Evolutionary conservation across 306 rosid species (phyloP).

Genomic region (Clitoria ternatea): DNA sequence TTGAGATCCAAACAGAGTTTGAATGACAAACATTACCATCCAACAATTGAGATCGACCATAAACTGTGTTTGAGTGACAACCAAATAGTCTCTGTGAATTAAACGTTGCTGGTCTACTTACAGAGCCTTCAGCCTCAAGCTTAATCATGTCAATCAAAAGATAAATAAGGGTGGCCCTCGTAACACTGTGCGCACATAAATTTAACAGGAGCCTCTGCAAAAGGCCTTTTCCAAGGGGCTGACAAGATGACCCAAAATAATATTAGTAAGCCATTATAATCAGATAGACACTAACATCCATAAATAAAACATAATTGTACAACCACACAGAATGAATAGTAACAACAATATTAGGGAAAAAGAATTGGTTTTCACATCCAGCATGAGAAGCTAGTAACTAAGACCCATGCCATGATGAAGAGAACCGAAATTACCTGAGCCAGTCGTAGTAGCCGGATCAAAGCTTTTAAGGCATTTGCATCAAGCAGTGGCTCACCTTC

Average conservation of each 20-base stretch:
- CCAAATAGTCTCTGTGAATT: slow-evolving; percentile 94
- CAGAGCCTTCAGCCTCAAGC: slow-evolving; percentile 75
- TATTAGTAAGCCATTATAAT: slow-evolving; percentile 17
- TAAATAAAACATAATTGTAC: not conserved
- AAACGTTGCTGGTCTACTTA: slow-evolving; percentile 44
- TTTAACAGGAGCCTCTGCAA: slow-evolving; percentile 90
- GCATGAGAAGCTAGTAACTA: not conserved
- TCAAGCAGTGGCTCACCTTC: slow-evolving; percentile 91
- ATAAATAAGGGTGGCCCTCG: slow-evolving; percentile 68
- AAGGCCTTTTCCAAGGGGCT: slow-evolving; percentile 99
- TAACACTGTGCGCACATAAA: slow-evolving; percentile 86
- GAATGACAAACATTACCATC: slow-evolving; percentile 78
- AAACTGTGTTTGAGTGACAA: slow-evolving; percentile 86
- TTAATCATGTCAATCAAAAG: slow-evolving; percentile 81
- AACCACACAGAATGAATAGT: not conserved
- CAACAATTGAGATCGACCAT: slow-evolving; percentile 84
- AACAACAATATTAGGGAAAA: slow-evolving; percentile 3
- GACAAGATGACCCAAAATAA: slow-evolving; percentile 26
- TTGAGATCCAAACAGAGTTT: not conserved
- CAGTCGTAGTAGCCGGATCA: slow-evolving; percentile 85
- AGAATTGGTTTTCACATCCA: slow-evolving; percentile 1
- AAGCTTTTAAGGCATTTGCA: slow-evolving; percentile 80
- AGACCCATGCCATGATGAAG: slow-evolving; percentile 22
- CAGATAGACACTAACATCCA: slow-evolving; percentile 9
- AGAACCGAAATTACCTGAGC: slow-evolving; percentile 67